Evolutionary conservation across 352 stramenopile genomes (phyloP), one percentile per base, ranked within the genome.

Genomic region (Phytophthora lateralis): DNA sequence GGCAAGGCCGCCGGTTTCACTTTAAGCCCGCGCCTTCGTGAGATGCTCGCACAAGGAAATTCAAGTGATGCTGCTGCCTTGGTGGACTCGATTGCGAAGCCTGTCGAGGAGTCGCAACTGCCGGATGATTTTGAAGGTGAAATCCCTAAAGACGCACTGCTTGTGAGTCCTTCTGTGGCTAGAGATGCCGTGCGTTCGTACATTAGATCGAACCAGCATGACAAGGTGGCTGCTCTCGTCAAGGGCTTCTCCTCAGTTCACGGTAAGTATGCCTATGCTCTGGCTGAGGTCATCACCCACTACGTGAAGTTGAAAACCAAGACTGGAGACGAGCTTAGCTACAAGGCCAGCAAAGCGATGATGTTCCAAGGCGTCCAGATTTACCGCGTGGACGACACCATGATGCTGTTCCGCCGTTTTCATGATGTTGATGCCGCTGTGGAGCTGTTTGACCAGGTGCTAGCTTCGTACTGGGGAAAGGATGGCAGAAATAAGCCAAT

Each of bases 161-260:
- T 77, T 55, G 75, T 88, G 12, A 65, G 48, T 7, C 43, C 72
- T 43, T 78, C 66, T 38, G 58, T 87, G 14, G 58, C 81, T 6
- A 75, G 62, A 37, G 73, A 88, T 38, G 75, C 67, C 34, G 65
- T 87, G 17, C 60, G 60, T 46, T 66, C 76, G 15, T 90, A 80
- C 65, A 79, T 90, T 20, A 39, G 48, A 43, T 75, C 71, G 12
- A 66, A 63, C n/a, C 63, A 89, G 35, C 47, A 78, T 51, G 75
- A 80, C 45, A 90, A 90, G 65, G 59, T 92, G 3, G 70, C 70
- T 24, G 69, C 59, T 32, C 35, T 92, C 14, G 24, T 92, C 17
- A 78, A 85, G 44, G 76, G 75, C 11, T 89, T 89, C 48, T 73
- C 63, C 17, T 46, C 73, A 34, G 39, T 78, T 20, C 64, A 65